Percentiles rank a stretch among this genome's conserved stretches.
These are phyloP conservation scores for Histomonas meleagridis DNA, from an alignment of 208 protist species.

Conservation along the genomic window DNA sequence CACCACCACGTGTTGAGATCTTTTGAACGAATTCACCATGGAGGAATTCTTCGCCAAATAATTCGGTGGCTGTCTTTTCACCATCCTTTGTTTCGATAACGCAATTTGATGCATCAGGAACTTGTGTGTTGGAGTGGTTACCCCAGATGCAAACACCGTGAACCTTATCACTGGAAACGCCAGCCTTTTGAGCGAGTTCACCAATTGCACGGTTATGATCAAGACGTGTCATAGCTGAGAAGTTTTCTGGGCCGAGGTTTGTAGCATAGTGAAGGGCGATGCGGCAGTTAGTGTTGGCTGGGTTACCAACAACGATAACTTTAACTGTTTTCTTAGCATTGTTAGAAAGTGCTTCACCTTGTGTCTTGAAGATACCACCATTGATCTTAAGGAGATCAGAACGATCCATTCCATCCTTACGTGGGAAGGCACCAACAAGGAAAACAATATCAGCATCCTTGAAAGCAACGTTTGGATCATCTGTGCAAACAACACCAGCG, in stretches of 20 bases:
- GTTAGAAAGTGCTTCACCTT: conserved; percentile 69
- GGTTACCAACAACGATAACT: conserved; percentile 64
- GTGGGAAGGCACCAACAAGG: conserved; percentile 64
- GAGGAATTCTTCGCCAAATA: conserved; percentile 60
- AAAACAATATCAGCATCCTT: conserved; percentile 53
- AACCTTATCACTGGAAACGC: conserved; percentile 53
- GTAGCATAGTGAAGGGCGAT: conserved; percentile 64
- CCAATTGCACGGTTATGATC: conserved; percentile 79
- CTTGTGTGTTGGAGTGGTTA: conserved; percentile 71
- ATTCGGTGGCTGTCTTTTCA: conserved; percentile 52
- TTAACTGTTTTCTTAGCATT: conserved; percentile 66
- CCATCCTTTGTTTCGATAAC: conserved; percentile 48
- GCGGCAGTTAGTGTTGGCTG: conserved; percentile 87
- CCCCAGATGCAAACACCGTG: conserved; percentile 79
- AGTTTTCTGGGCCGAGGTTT: conserved; percentile 61
- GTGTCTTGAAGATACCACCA: conserved; percentile 74
- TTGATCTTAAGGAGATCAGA: conserved; percentile 81
- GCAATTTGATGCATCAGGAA: conserved; percentile 71
- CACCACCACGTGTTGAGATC: conserved; percentile 72
- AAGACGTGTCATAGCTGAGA: conserved; percentile 79
- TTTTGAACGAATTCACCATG: conserved; percentile 62
- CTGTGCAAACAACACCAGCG: neutral
- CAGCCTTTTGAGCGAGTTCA: conserved; percentile 64
- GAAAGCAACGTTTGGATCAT: neutral
- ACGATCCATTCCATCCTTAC: conserved; percentile 78